Base-by-base conservation (phyloP, 257 asterid species). In the Petrea volubilis region DNA sequence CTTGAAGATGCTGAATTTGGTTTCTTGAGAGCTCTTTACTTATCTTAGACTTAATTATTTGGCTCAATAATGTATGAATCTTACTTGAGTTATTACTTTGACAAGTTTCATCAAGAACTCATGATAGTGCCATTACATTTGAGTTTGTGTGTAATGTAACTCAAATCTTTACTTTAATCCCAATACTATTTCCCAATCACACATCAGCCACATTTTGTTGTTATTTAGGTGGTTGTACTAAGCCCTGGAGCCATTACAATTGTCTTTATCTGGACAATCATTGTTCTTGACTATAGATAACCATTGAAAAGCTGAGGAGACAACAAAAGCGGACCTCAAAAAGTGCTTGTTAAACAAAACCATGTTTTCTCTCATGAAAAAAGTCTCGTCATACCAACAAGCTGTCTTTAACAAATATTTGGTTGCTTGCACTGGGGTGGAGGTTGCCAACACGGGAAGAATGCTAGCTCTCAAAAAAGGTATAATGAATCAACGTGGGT, bases 341-440 rank as follows among this genome's bases (percentile, higher is more conserved):
- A 71, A 73, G 79, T 77, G 81, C 41, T 68, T 75, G 78, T 47
- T 63, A 3, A n/a, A 43, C 76, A 78, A 76, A 73, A 73, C 75
- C 64, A 34, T 75, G 46, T 50, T 43, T 47, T 51, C 24, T 77
- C 62, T 66, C 71, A 61, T 75, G 63, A 77, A 41, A 44, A n/a
- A 20, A 20, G 60, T 27, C 71, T 44, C 65, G 59, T 77, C 61
- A 49, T 53, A 63, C 60, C 71, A n/a, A n/a, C n/a, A n/a, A 73
- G 50, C 43, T 74, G 71, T 67, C 68, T 64, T 52, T 62, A 55
- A n/a, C n/a, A n/a, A 56, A 68, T 55, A 18, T 60, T 60, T 65
- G 68, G 67, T 78, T 73, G 85, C 82, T 80, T 80, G 73, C 68
- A 79, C 79, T 84, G 79, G 65, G 72, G 65, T 67, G 34, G 69